Base-by-base conservation (phyloP, 768 basidiomycete genomes). In the Leccinum barrowsii region DNA sequence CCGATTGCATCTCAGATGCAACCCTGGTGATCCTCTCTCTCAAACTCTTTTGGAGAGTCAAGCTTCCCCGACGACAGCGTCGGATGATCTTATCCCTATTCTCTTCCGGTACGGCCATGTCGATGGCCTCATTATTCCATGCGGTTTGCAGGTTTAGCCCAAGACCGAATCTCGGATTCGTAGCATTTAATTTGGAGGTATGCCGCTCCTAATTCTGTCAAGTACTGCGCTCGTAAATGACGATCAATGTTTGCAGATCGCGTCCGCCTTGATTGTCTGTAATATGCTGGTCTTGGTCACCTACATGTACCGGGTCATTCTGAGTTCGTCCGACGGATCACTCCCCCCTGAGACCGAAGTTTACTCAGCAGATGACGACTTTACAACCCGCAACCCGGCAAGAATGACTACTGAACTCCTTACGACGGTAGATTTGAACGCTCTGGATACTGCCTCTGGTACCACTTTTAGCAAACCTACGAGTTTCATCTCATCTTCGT, bases 51-150 rank as follows among this genome's bases (percentile, higher is more conserved):
- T 58, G 62, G 65, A 50, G 24, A 11, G 47, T 63, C 34, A 58
- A 44, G 15, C 65, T 66, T 52, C 62, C 65, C 7, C 21, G 3
- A 30, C 21, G 57, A 46, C 62, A 63, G 24, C 65, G 55, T 37
- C 54, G 50, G 24, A 66, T 66, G 65, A 50, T 67, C 22, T n/a
- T 67, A 17, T 52, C 35, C 34, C 26, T 60, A 15, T 66, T 66
- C 26, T 24, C 65, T 2, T 5, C 54, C 1, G 63, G 59, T 52
- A 52, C 44, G 11, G 50, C 55, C 49, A 6, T 66, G 19, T 67
- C 50, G 13, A 0, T 17, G 2, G 44, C 34, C 32, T 59, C 65
- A 5, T 3, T 59, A 24, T 8, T 48, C 21, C 44, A 48, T 26
- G 19, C 37, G 30, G 3, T 48, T 24, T 34, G 12, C 22, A 21